Base-by-base conservation (phyloP, 345 rosid species). In the Eucalyptus polybractea region DNA sequence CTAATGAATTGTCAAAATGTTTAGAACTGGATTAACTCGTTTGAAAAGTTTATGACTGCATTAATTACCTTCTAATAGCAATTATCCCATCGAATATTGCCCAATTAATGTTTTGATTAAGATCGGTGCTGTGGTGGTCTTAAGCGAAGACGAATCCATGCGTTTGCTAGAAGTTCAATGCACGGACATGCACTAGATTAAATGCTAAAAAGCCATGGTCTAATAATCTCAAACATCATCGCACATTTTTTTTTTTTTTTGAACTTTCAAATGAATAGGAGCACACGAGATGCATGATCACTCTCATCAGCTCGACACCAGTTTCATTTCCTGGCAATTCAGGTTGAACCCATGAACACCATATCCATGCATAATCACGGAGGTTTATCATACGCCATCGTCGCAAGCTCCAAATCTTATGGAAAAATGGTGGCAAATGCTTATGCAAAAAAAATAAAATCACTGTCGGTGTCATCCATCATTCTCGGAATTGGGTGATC, bases 1-100 rank as follows among this genome's bases (percentile, higher is more conserved):
- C 9, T 14, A 33, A 8, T 16, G 3, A n/a, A 65, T n/a, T 0
- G 10, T n/a, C 10, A 15, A n/a, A 65, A 65, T 0, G 3, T n/a
- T 14, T 13, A 65, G 21, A 31, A 65, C 6, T 3, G 0, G 1
- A n/a, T 4, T n/a, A 14, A 4, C 37, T 12, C 2, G 4, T 13
- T 29, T 65, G 37, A 65, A 65, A 65, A 65, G 10, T n/a, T 65
- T n/a, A n/a, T 4, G 10, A 13, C 3, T n/a, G 9, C 29, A 65
- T 65, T 65, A 65, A 14, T 7, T 7, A 2, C 76, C 21, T 4
- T 65, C 19, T 8, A n/a, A 65, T 65, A n/a, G 10, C 2, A n/a
- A 65, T n/a, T n/a, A n/a, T 2, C 6, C 76, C 76, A 14, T 14
- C 10, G 0, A 67, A 69, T 69, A 31, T 69, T 31, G 4, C 80